Evolutionary conservation across 495 filamentous ascomycete species (phyloP).

Genomic region (Acidomyces sp.): DNA sequence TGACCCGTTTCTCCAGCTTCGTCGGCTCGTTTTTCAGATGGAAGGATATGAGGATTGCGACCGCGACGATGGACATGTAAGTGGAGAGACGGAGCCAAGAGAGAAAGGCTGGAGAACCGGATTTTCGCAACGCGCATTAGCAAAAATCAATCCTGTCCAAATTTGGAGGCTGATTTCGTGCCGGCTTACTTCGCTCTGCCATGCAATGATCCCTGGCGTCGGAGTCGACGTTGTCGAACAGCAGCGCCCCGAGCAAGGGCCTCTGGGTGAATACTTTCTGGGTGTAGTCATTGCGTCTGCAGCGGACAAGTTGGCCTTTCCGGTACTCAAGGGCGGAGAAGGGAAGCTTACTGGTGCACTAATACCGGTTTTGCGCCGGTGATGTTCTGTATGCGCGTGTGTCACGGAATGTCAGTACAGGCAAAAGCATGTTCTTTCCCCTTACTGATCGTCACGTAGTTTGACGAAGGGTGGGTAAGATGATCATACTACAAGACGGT

Average conservation of each 20-base stretch:
- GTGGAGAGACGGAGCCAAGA: constrained; percentile 86
- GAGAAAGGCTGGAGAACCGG: constrained; percentile 51
- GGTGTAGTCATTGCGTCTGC: constrained; percentile 26
- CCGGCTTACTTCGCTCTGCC: constrained; percentile 54
- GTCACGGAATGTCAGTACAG: no score
- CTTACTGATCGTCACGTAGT: no score
- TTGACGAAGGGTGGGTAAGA: no score
- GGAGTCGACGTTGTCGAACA: constrained; percentile 78
- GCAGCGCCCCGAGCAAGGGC: constrained; percentile 60
- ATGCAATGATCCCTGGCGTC: constrained; percentile 80
- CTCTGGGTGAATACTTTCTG: constrained; percentile 47
- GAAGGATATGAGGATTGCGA: constrained; percentile 86
- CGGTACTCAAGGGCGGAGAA: not conserved
- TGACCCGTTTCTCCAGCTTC: constrained; percentile 49
- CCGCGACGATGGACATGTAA: constrained; percentile 77
- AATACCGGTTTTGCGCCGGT: constrained; percentile 22
- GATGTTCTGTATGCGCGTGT: no score
- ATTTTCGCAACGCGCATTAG: not conserved
- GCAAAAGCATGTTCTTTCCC: no score
- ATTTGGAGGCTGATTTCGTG: not conserved
- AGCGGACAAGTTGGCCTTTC: not conserved
- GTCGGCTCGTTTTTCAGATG: constrained; percentile 67
- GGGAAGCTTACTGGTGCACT: constrained; percentile 26
- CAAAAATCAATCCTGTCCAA: not conserved
- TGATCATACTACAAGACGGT: no score